A percentile compares a stretch with the other conserved stretches of the same genome.
Evolutionary conservation across 2,329 filamentous ascomycete genomes (phyloP).

Genomic region (Endothia cerciana): DNA sequence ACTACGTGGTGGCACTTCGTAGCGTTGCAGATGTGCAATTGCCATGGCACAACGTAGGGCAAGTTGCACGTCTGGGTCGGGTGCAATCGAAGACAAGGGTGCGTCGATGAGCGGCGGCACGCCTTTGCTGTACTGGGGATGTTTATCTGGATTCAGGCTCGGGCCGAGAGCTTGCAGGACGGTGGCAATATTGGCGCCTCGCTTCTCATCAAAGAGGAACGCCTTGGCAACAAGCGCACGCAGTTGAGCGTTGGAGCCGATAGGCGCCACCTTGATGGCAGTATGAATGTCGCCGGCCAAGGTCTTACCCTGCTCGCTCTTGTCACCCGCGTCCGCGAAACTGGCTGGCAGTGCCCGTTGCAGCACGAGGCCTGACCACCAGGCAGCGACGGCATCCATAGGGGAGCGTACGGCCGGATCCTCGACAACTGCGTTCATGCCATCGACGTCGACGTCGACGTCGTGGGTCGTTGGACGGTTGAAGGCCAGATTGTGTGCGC

Average conservation of each 20-base stretch:
- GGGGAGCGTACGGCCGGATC: conserved; percentile 85
- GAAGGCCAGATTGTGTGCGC: conserved; percentile 88
- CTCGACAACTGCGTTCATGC: conserved; percentile 82
- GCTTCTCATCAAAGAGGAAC: conserved; percentile 57
- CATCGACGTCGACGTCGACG: conserved; percentile 64
- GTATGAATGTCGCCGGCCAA: conserved; percentile 61
- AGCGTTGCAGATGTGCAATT: conserved; percentile 60
- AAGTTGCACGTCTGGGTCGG: conserved; percentile 57
- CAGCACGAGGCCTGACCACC: conserved; percentile 79
- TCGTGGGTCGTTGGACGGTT: conserved; percentile 76
- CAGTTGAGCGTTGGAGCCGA: conserved; percentile 72
- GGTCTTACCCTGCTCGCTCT: conserved; percentile 42
- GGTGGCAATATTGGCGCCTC: conserved; percentile 59
- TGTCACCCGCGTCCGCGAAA: conserved; percentile 58
- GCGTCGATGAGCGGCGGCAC: conserved; percentile 51
- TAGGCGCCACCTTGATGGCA: conserved; percentile 75
- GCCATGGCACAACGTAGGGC: conserved; percentile 64
- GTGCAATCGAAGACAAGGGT: conserved; percentile 44
- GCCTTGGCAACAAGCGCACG: conserved; percentile 64
- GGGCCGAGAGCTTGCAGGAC: conserved; percentile 58
- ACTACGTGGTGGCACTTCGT: conserved; percentile 45
- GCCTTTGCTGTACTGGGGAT: conserved; percentile 36
- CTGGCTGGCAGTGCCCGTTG: conserved; percentile 70
- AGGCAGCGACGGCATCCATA: conserved; percentile 87
- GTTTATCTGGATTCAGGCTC: conserved; percentile 40